Base-by-base conservation (phyloP, 2,329 filamentous ascomycete species). In the Ceratocystiopsis brevicomis region DNA sequence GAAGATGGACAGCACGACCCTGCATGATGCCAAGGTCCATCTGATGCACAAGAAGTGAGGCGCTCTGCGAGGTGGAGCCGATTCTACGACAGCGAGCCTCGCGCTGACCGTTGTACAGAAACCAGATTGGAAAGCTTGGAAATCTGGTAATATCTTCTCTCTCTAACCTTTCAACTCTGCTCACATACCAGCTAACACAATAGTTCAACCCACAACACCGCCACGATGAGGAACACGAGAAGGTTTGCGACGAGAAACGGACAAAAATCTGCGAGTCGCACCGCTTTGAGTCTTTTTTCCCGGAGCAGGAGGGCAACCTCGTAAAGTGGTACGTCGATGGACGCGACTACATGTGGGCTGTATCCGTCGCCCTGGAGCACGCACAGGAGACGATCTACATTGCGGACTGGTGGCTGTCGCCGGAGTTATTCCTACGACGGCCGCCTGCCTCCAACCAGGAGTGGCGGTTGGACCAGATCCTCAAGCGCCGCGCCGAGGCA, bases 241-340 rank as follows among this genome's bases (percentile, higher is more conserved):
- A 88, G 59, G 67, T 61, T 11, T 88, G 83, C 38, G 88, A 96
- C 57, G 71, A 71, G 13, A 94, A 94, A 63, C 74, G 90, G 46
- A 72, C 69, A 17, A 69, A 63, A 15, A 79, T 90, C 41, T 69
- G 71, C 50, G 73, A 88, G 45, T 69, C 73, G 14, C 78, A 96
- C 56, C 78, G 88, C 37, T 96, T 86, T 64, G 59, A 81, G n/a
- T 93, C 84, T 4, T 98, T 82, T 61, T 92, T 92, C 35, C 88
- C 88, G 0, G 79, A 88, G 57, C 76, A 79, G 38, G 77, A 88
- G 12, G 81, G 78, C 25, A 95, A 96, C 59, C 68, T 81, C 45
- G 69, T 90, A 57, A 96, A 96, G 64, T 98, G 88, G 87, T 96
- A 95, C 61, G 84, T 96, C 12, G 90, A 96, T 57, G 90, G 86